A percentile compares a stretch with the other conserved stretches of the same genome.
phyloP scores from a whole-genome alignment of 306 rosid species.

The Vigna reflexopilosa region DNA sequence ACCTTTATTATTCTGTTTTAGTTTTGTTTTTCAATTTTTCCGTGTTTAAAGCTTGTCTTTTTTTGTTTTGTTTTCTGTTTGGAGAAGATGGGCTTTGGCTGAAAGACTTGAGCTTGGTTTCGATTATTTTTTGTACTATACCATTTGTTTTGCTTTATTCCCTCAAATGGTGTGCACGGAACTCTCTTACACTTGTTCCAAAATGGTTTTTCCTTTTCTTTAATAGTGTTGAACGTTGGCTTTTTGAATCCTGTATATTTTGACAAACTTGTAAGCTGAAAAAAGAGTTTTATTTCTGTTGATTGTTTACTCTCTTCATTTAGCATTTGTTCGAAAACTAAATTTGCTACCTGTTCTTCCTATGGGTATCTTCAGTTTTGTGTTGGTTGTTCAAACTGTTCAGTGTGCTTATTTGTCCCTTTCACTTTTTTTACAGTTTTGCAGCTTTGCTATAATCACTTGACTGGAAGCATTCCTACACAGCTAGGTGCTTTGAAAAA shows the following conservation, averaged over 20 bases:
- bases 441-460: slow-evolving; percentile 78
- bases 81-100: slow-evolving; percentile 1
- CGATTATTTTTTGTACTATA: slow-evolving; percentile 7
- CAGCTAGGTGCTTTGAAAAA: slow-evolving; percentile 62
- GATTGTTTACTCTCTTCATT: slow-evolving; percentile 2
- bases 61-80: slow-evolving; percentile 1
- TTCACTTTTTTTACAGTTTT: slow-evolving; percentile 60
- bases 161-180: slow-evolving; percentile 1
- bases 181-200: not conserved
- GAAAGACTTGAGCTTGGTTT: slow-evolving; percentile 39
- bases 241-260: not conserved
- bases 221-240: not conserved
- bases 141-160: not conserved
- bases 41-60: not conserved
- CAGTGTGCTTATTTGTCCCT: slow-evolving; percentile 36
- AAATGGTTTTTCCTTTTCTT: not conserved
- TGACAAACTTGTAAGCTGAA: not conserved
- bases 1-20: slow-evolving; percentile 10
- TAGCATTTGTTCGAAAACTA: not conserved
- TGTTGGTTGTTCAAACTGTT: slow-evolving; percentile 9
- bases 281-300: not conserved
- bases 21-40: not conserved
- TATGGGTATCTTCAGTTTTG: not conserved
- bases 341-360: slow-evolving; percentile 5
- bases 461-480: slow-evolving; percentile 77